Percentiles rank a stretch among this genome's conserved stretches.
Evolutionary conservation across 2,329 filamentous ascomycete species (phyloP).

Genomic region (Aspergillus ochraceus): DNA sequence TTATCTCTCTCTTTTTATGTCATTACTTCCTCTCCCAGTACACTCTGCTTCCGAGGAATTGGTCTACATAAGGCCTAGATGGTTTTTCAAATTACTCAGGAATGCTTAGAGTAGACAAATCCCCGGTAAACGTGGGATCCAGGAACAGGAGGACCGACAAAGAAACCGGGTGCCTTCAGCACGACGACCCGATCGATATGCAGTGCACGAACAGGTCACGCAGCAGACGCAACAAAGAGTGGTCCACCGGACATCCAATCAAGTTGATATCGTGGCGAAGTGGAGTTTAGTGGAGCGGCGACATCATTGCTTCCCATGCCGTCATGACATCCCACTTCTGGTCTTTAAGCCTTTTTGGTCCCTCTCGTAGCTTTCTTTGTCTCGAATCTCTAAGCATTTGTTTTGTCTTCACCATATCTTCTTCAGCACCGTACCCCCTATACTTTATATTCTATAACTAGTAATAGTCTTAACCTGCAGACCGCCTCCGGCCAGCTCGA

Average conservation of each 20-base stretch:
- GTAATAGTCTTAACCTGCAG: neutral
- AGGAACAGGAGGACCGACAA: too few relatives aligned
- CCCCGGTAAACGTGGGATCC: too few relatives aligned
- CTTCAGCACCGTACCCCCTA: neutral
- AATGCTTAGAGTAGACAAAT: too few relatives aligned
- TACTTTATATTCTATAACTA: too few relatives aligned
- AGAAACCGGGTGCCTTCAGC: neutral
- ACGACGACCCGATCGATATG: neutral
- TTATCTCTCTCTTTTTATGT: too few relatives aligned
- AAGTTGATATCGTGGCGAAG: neutral
- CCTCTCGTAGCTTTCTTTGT: neutral
- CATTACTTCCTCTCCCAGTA: too few relatives aligned
- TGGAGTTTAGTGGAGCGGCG: conserved; percentile 7
- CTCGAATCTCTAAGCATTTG: neutral
- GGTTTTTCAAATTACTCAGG: too few relatives aligned
- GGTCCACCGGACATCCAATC: neutral
- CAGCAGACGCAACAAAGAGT: neutral
- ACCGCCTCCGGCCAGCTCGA: neutral
- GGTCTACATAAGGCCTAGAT: too few relatives aligned
- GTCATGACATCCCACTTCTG: conserved; percentile 6
- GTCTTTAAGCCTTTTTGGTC: neutral
- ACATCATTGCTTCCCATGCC: conserved; percentile 13
- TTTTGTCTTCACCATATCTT: too few relatives aligned
- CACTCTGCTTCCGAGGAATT: too few relatives aligned
- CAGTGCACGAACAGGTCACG: neutral